These are phyloP conservation scores for Xylaria sp. DNA, from an alignment of 2,329 filamentous ascomycete genomes.

Conservation along the genomic window DNA sequence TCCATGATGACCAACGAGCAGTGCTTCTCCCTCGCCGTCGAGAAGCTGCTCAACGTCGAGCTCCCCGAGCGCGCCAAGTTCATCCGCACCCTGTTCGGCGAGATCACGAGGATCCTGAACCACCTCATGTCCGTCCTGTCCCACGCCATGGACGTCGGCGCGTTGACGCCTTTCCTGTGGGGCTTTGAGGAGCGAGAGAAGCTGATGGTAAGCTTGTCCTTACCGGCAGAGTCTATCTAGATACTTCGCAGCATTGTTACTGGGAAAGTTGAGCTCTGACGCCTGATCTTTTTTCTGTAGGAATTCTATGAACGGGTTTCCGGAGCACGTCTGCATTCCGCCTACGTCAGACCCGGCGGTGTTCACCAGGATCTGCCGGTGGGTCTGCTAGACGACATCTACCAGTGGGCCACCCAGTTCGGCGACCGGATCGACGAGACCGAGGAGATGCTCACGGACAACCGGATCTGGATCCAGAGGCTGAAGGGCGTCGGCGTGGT, in stretches of 20 bases:
- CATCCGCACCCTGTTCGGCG: slow-evolving; percentile 93
- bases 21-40: slow-evolving; percentile 91
- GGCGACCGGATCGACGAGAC: slow-evolving; percentile 98
- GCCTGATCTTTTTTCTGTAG: slow-evolving; percentile 49
- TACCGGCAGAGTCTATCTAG: slow-evolving; percentile 9
- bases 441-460: slow-evolving; percentile 97
- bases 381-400: slow-evolving; percentile 96
- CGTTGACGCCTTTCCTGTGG: slow-evolving; percentile 97
- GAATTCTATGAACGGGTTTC: slow-evolving; percentile 99
- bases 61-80: slow-evolving; percentile 95
- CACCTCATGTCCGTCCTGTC: slow-evolving; percentile 97
- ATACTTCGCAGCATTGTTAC: slow-evolving; percentile 3
- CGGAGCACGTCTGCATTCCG: slow-evolving; percentile 93
- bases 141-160: slow-evolving; percentile 98
- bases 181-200: slow-evolving; percentile 99
- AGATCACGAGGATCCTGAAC: slow-evolving; percentile 92
- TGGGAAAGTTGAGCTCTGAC: slow-evolving; percentile 10
- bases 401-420: slow-evolving; percentile 99
- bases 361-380: slow-evolving; percentile 94
- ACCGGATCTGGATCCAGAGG: slow-evolving; percentile 97
- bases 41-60: slow-evolving; percentile 97
- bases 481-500: slow-evolving; percentile 92
- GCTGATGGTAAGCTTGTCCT: slow-evolving; percentile 75
- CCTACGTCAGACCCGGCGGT: slow-evolving; percentile 94
- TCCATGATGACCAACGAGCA: slow-evolving; percentile 99